Evolutionary conservation across 805 yeast species (phyloP).

Genomic region (Candida chauliodis): DNA sequence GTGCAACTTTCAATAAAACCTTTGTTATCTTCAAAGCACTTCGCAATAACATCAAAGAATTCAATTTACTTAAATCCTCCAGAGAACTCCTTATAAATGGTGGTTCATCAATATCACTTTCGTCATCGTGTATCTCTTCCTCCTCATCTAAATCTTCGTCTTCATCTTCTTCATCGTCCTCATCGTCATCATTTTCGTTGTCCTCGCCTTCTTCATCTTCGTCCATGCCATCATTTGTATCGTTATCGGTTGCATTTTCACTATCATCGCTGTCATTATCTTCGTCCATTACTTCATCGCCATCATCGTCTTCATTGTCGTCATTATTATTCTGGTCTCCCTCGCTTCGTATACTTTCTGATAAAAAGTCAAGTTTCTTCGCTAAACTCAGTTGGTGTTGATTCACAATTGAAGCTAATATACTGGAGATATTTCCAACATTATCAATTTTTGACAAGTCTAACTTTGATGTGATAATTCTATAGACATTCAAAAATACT

Average conservation of each 20-base stretch:
- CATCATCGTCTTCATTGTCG: slow-evolving; percentile 6
- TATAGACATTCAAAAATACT: slow-evolving; percentile 49
- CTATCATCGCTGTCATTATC: slow-evolving; percentile 6
- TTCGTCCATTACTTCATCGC: slow-evolving; percentile 2
- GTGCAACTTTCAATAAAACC: slow-evolving; percentile 40
- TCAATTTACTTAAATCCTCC: slow-evolving; percentile 18
- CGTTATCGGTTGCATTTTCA: slow-evolving; percentile 4
- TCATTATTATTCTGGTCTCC: slow-evolving; percentile 11
- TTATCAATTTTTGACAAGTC: slow-evolving; percentile 26
- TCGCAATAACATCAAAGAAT: slow-evolving; percentile 41
- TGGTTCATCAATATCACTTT: slow-evolving; percentile 2
- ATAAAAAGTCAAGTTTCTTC: no score
- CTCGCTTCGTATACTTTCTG: background rate
- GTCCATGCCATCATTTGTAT: slow-evolving; percentile 4
- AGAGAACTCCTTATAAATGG: background rate
- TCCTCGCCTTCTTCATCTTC: slow-evolving; percentile 5
- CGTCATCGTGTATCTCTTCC: slow-evolving; percentile 8
- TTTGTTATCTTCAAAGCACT: slow-evolving; percentile 51
- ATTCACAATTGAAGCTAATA: slow-evolving; percentile 60
- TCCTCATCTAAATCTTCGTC: slow-evolving; percentile 8
- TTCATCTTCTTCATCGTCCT: slow-evolving; percentile 7
- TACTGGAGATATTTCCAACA: slow-evolving; percentile 37
- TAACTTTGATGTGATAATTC: slow-evolving; percentile 42
- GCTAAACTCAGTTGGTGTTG: slow-evolving; percentile 22
- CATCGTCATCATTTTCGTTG: slow-evolving; percentile 5